phyloP scores from a whole-genome alignment of 2,329 filamentous ascomycete species.

The Colletotrichum melonis region DNA sequence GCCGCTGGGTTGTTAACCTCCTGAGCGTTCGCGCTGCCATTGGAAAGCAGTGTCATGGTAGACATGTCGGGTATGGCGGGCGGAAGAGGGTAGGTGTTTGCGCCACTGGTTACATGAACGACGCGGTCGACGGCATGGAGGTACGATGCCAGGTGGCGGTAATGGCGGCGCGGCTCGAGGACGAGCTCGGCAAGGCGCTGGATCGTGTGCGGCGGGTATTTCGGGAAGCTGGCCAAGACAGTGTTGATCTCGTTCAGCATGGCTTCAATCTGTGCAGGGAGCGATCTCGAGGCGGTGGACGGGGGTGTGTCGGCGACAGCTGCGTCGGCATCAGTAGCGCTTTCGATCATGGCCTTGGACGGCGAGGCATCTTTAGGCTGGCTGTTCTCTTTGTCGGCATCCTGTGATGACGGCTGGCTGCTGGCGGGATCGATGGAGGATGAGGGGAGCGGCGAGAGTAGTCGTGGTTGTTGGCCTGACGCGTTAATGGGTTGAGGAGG shows the following conservation, averaged over 20 bases:
- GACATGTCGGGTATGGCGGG: conserved; percentile 70
- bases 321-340: conserved; percentile 46
- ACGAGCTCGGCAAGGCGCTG: conserved; percentile 92
- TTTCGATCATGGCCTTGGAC: conserved; percentile 45
- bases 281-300: conserved; percentile 54
- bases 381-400: conserved; percentile 77
- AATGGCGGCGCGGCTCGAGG: conserved; percentile 80
- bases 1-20: conserved; percentile 46
- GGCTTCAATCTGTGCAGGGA: conserved; percentile 73
- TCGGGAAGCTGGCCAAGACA: conserved; percentile 76
- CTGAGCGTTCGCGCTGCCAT: conserved; percentile 68
- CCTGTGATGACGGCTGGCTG: conserved; percentile 59
- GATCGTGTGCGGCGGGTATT: conserved; percentile 88
- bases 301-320: conserved; percentile 32
- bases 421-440: conserved; percentile 52
- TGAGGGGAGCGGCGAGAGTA: conserved; percentile 57
- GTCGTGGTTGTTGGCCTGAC: conserved; percentile 51
- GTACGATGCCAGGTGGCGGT: conserved; percentile 84
- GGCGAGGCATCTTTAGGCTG: conserved; percentile 49
- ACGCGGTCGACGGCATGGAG: conserved; percentile 92
- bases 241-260: conserved; percentile 71
- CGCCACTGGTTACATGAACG: conserved; percentile 86
- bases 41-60: conserved; percentile 64
- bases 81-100: conserved; percentile 85
- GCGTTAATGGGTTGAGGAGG: conserved; percentile 52